Evolutionary conservation across 2,329 filamentous ascomycete genomes (phyloP).

Genomic region (Colletotrichum sp.): DNA sequence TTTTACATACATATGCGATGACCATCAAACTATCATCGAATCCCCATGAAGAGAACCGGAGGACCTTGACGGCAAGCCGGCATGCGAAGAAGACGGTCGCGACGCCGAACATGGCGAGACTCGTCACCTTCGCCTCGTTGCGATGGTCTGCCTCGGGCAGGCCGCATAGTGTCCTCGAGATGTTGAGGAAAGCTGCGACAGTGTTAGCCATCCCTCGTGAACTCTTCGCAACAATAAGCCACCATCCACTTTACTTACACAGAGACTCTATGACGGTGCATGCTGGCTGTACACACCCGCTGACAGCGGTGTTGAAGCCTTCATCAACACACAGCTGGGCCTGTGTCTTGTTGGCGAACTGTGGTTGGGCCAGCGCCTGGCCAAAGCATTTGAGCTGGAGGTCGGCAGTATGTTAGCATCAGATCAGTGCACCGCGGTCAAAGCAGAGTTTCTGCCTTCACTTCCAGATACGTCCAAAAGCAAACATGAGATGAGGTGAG

Average conservation of each 20-base stretch:
- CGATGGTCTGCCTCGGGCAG: background rate
- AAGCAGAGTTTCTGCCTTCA: background rate
- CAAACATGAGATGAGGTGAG: background rate
- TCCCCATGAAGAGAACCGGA: background rate
- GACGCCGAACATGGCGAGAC: background rate
- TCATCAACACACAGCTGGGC: background rate
- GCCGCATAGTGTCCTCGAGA: background rate
- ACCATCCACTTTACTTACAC: background rate
- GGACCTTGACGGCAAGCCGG: background rate
- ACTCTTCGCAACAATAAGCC: background rate
- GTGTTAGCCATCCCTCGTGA: background rate
- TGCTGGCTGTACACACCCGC: background rate
- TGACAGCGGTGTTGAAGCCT: background rate
- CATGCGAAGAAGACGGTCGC: background rate
- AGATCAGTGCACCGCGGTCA: background rate
- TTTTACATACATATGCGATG: background rate
- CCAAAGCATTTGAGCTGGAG: background rate
- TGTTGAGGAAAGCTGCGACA: conserved; percentile 2
- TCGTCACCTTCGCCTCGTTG: background rate
- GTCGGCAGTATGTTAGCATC: background rate
- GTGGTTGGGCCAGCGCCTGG: background rate
- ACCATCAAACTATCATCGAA: background rate
- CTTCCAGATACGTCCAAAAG: background rate
- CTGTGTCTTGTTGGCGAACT: background rate
- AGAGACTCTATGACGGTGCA: background rate